phyloP scores from a whole-genome alignment of 208 protist species.

The Trypanosoma brucei region DNA sequence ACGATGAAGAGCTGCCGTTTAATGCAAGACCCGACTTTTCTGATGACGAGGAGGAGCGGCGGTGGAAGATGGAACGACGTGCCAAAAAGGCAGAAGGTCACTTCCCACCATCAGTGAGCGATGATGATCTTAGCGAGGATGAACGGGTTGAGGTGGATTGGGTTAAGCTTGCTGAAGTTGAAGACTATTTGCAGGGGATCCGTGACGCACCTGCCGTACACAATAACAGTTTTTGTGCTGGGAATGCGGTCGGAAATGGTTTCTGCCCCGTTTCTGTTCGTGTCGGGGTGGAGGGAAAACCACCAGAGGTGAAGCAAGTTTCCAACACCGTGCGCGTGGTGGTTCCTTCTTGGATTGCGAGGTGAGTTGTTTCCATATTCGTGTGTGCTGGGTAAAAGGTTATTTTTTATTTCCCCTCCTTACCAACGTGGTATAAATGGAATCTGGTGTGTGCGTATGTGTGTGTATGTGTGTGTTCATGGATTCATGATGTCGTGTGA shows the following conservation, averaged over 20 bases:
- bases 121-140: background rate
- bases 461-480: no score
- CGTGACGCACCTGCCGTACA: background rate
- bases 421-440: no score
- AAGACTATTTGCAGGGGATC: constrained; percentile 4
- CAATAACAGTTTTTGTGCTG: background rate
- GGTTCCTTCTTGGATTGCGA: background rate
- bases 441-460: no score
- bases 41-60: constrained; percentile 77
- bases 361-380: background rate
- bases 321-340: background rate
- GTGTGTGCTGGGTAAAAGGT: no score
- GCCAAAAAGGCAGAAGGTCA: constrained; percentile 6
- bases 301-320: background rate
- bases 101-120: constrained; percentile 1
- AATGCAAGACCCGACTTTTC: constrained; percentile 83
- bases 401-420: no score
- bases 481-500: no score
- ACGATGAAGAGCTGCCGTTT: constrained; percentile 83
- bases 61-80: constrained; percentile 74
- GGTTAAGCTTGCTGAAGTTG: constrained; percentile 18
- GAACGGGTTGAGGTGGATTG: constrained; percentile 19
- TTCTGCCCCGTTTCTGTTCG: no score
- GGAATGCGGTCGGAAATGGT: background rate
- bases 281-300: background rate